These are phyloP conservation scores for Carpinus viminea DNA, from an alignment of 306 rosid species.

Conservation along the genomic window DNA sequence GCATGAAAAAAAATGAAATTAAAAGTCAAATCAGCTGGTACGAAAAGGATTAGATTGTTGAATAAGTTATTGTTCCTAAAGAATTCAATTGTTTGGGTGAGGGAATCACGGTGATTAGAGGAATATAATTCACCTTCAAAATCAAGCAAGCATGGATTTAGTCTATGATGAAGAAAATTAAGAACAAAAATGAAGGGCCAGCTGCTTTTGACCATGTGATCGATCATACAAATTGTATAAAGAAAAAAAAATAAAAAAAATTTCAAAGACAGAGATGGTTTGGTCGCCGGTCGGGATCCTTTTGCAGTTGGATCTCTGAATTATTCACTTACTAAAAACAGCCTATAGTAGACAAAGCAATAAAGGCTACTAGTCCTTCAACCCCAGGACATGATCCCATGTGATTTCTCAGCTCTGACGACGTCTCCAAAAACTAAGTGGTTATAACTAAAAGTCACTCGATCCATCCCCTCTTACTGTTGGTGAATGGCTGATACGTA, in stretches of 20 bases:
- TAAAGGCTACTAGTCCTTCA: not conserved
- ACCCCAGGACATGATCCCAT: not conserved
- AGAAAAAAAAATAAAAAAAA: not conserved
- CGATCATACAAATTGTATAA: not conserved
- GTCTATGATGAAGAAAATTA: no score
- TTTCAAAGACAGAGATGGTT: not conserved
- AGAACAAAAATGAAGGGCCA: not conserved
- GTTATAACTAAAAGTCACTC: slow-evolving; percentile 8
- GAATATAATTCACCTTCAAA: no score
- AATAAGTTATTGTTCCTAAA: not conserved
- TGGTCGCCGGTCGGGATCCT: not conserved
- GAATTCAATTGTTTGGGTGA: not conserved
- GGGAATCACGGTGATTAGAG: not conserved
- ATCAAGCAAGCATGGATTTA: not conserved
- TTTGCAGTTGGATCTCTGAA: not conserved
- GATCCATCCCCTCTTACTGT: not conserved
- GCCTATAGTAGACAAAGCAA: not conserved
- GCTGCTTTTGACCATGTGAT: not conserved
- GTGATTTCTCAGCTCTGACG: not conserved
- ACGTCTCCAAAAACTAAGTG: not conserved
- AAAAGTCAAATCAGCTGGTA: not conserved
- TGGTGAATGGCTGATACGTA: slow-evolving; percentile 7
- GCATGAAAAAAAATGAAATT: not conserved
- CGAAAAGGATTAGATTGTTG: not conserved
- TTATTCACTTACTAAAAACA: not conserved